Evolutionary conservation across 2,329 filamentous ascomycete species (phyloP), one percentile per base, ranked within the genome.

Genomic region (Magnaporthiopsis incrustans): DNA sequence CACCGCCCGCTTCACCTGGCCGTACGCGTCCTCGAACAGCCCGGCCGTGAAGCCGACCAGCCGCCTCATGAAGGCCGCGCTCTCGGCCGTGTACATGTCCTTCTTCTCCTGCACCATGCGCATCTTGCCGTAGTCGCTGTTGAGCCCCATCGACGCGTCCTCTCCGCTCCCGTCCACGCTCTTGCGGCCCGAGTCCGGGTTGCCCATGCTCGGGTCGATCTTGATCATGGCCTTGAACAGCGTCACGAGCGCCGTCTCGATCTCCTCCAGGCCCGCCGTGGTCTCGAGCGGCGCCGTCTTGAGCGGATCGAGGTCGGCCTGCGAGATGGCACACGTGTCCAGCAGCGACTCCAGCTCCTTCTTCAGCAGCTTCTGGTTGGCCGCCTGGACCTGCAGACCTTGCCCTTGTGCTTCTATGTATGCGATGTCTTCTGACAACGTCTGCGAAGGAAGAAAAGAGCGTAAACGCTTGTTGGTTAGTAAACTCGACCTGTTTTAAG

Each of bases 381-480:
- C 92, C 26, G 94, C 94, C 76, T 98, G 95, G 8, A 99, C 94
- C 72, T 99, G 95, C 60, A 99, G 80, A 79, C 95, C 95, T 77
- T 99, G 94, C 8, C 92, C 93, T 76, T 99, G 95, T 2, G 95
- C 92, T 78, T 99, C 95, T 68, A 99, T 98, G 73, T 96, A 98
- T 4, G 92, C 89, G 70, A 99, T 96, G 71, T 99, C 95, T 61
- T 98, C 94, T 64, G 93, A 92, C 35, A 99, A 82, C 61, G 93
- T 98, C 89, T 96, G 71, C 15, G 7, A 15, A 30, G 33, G n/a
- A 57, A 8, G 18, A 22, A 5, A n/a, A 12, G 11, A 2, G 35
- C 14, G n/a, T n/a, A n/a, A n/a, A n/a, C n/a, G n/a, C n/a, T n/a
- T 38, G 10, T 38, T 38, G 12, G 65, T 76, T 66, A 76, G 73